Base-by-base conservation (phyloP, 2,329 filamentous ascomycete genomes). In the Neopestalotiopsis sp. region DNA sequence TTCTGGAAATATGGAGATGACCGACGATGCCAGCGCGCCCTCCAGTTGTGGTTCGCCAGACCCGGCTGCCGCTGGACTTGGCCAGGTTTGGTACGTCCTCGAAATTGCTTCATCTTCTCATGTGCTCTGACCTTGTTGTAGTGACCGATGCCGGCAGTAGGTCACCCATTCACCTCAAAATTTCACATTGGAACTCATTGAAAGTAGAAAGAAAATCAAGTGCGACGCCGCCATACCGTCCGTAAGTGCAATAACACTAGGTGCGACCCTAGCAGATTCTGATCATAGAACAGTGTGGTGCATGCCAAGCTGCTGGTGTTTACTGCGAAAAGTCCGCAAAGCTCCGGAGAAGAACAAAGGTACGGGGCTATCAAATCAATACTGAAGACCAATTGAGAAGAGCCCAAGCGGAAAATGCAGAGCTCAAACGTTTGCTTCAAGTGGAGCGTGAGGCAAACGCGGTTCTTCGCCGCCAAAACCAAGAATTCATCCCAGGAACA, bases 281-380 rank as follows among this genome's bases (percentile, higher is more conserved):
- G 12, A 32, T 49, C 24, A 20, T 49, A 10, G 24, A 40, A 3
- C 34, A 64, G 61, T 68, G 67, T 12, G n/a, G 32, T n/a, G 17
- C 34, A 12, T 68, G 67, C n/a, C 24, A 38, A 24, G 14, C 17
- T 10, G 61, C 67, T 14, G 61, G 45, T 40, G 40, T 59, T n/a
- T 3, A 32, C 3, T 68, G 67, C 24, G 61, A 65, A 14, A 61
- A 58, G 6, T 65, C 61, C 3, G 24, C 61, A 30, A 64, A 65
- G 61, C 56, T 68, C 24, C 67, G 67, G 24, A 64, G 60, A 42
- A 42, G 49, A 6, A 68, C 67, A 10, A 68, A 68, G 49, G 30
- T 68, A 45, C 67, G 67, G 14, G 61, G 60, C 28, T 68, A 57
- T 17, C 61, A 60, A n/a, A 24, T n/a, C 30, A 38, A 59, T 9